Percentiles rank a stretch among this genome's conserved stretches.
phyloP scores from a whole-genome alignment of 1,284 basidiomycete species.

The Takashimella koratensis region DNA sequence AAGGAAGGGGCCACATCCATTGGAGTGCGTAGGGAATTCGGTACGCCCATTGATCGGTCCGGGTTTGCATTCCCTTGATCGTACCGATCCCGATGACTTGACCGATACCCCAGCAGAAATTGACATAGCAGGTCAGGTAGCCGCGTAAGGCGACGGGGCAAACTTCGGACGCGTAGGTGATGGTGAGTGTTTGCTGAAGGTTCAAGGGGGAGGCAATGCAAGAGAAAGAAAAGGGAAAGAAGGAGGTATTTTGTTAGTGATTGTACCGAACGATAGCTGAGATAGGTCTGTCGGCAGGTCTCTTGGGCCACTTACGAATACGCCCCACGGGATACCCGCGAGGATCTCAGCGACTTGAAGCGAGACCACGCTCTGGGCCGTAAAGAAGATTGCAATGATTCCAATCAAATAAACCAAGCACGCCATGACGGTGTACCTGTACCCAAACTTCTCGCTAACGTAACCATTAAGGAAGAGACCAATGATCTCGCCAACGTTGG shows the following conservation, averaged over 20 bases:
- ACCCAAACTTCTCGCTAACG: conserved; percentile 47
- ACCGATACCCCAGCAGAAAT: conserved; percentile 46
- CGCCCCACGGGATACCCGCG: conserved; percentile 42
- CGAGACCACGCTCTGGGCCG: conserved; percentile 31
- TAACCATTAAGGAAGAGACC: conserved; percentile 49
- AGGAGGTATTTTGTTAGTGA: no score
- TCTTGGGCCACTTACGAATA: conserved; percentile 11
- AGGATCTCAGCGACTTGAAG: conserved; percentile 39
- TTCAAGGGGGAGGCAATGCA: not conserved
- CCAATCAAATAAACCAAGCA: conserved; percentile 33
- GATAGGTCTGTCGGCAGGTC: no score
- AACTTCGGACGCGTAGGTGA: conserved; percentile 49
- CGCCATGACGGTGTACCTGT: conserved; percentile 39
- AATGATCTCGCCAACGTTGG: conserved; percentile 43
- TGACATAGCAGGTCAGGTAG: conserved; percentile 46
- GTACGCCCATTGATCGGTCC: conserved; percentile 37
- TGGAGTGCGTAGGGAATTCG: conserved; percentile 39
- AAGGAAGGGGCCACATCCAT: conserved; percentile 42
- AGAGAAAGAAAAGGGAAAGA: no score
- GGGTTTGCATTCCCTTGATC: conserved; percentile 36
- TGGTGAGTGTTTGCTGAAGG: not conserved
- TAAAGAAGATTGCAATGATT: conserved; percentile 42
- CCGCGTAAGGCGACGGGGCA: conserved; percentile 47
- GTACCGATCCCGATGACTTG: conserved; percentile 45
- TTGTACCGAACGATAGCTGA: no score